Conservation (phyloP, 495 filamentous ascomycete genomes). For the Terfezia claveryi region DNA sequence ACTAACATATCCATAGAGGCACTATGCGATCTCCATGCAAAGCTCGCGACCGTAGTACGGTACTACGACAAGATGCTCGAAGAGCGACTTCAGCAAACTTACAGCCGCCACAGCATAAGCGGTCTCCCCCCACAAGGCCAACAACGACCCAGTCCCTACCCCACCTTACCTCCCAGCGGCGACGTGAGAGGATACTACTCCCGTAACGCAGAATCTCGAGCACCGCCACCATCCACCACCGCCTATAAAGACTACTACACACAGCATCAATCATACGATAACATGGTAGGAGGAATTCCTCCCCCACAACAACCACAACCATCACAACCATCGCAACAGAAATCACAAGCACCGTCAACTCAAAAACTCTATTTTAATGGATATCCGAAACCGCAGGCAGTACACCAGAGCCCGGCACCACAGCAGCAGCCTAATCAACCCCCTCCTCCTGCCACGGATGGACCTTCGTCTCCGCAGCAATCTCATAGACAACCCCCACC, state of each 20-base stretch:
- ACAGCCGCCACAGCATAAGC: constrained; percentile 51
- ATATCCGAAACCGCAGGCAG: constrained; percentile 9
- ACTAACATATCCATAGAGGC: constrained; percentile 33
- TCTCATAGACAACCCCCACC: neutral
- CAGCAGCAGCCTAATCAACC: constrained; percentile 21
- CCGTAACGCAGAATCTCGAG: neutral
- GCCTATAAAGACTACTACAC: constrained; percentile 20
- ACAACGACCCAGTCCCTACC: constrained; percentile 3
- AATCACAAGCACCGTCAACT: neutral
- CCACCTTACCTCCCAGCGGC: neutral
- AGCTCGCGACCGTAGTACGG: constrained; percentile 88
- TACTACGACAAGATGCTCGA: constrained; percentile 98
- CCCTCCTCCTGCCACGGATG: constrained; percentile 7
- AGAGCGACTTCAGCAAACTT: constrained; percentile 78
- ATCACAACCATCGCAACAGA: neutral
- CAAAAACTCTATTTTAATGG: neutral
- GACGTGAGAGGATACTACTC: constrained; percentile 8
- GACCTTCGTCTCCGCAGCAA: neutral
- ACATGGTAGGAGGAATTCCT: constrained; percentile 20
- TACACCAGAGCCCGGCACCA: constrained; percentile 7
- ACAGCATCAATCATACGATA: constrained; percentile 10
- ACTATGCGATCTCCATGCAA: constrained; percentile 78
- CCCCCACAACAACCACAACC: constrained; percentile 10
- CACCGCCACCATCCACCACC: constrained; percentile 6
- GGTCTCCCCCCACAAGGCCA: constrained; percentile 18